Conservation (phyloP, 2,329 filamentous ascomycete genomes). For the Fusarium praegraminearum region DNA sequence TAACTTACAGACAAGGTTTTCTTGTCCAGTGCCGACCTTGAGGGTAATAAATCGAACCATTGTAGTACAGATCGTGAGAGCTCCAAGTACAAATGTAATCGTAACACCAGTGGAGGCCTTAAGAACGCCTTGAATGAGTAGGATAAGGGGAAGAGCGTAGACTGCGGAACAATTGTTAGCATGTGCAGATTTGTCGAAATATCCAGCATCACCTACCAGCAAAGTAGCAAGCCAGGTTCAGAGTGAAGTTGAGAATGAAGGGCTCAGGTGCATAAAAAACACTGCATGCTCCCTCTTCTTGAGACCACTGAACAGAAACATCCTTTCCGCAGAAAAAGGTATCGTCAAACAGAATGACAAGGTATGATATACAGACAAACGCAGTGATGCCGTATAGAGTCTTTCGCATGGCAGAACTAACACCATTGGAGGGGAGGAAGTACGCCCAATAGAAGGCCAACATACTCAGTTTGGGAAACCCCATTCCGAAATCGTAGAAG, state of each 20-base stretch:
- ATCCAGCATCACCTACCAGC: constrained; percentile 37
- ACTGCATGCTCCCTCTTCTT: constrained; percentile 53
- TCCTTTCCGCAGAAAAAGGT: constrained; percentile 53
- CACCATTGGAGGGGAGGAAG: constrained; percentile 43
- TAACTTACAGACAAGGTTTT: constrained; percentile 43
- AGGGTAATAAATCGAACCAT: constrained; percentile 36
- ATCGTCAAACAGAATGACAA: constrained; percentile 51
- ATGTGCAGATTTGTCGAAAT: accelerated
- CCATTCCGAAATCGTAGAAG: constrained; percentile 55
- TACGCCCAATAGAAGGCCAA: constrained; percentile 54
- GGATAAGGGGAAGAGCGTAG: constrained; percentile 49
- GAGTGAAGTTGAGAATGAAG: constrained; percentile 52
- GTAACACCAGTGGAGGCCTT: constrained; percentile 32
- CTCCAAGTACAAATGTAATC: constrained; percentile 35
- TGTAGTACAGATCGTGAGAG: constrained; percentile 36
- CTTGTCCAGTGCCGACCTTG: constrained; percentile 39
- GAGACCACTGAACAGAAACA: constrained; percentile 53
- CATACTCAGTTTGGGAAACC: constrained; percentile 54
- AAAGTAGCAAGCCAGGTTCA: constrained; percentile 52
- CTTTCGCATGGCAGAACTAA: constrained; percentile 47
- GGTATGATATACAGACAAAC: constrained; percentile 50
- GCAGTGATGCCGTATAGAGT: constrained; percentile 49
- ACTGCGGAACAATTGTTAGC: constrained; percentile 35
- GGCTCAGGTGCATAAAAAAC: constrained; percentile 52
- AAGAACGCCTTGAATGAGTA: constrained; percentile 46